Evolutionary conservation across 2,329 filamentous ascomycete genomes (phyloP), one percentile per base, ranked within the genome.

Genomic region (Ophiostoma montium): DNA sequence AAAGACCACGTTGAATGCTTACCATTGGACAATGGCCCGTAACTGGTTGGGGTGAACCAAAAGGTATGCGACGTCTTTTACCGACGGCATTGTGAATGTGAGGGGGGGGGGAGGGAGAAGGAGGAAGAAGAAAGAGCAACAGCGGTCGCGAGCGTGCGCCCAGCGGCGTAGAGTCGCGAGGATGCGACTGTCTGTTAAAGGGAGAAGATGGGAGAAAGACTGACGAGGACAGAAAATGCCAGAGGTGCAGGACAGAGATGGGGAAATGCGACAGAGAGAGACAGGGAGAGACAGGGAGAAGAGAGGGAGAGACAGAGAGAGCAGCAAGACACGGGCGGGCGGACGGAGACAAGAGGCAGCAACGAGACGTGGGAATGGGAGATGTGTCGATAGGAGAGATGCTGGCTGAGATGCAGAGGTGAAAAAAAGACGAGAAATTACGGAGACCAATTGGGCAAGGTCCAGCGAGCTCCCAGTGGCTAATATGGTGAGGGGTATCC

Each of bases 21-120:
- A 92, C 88, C 88, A 95, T 81, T 95, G 88, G 54, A 94, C 73
- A 55, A 95, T 87, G 43, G 84, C 74, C 61, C 86, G 80, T 63
- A 95, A 69, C 69, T 95, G 75, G 57, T 73, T 74, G 33, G 86
- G 84, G 66, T 94, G 88, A 56, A 85, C 68, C 51, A 80, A 65
- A 60, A 80, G 85, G 70, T 90, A 92, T 54, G 85, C 61, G 52
- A 79, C 64, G 57, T 78, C 71, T 50, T 59, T 62, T 48, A 67
- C 59, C 48, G 63, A 64, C 55, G 70, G 75, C 78, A 82, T 82
- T 54, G 61, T 74, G 62, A 58, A 48, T 21, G 33, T 39, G 23
- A 23, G 8, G 18, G 16, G 5, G 9, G 18, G 15, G 5, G 9
- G 9, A 42, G 19, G 13, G 38, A n/a, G 21, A 3, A 13, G 27